Base-by-base conservation (phyloP, 169 alveolate species). In the Babesia divergens region DNA sequence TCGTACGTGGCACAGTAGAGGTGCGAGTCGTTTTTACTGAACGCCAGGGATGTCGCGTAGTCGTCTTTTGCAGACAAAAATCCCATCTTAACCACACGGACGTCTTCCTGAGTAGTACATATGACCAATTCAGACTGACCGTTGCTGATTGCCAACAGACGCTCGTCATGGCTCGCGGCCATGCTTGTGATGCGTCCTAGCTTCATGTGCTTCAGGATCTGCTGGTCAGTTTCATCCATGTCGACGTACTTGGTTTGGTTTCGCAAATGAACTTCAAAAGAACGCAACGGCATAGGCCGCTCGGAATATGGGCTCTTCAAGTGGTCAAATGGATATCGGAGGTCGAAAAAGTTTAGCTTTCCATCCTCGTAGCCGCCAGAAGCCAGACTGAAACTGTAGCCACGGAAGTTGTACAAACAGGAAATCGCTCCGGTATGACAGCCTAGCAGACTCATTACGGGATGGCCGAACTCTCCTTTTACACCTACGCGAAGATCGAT, bases 301-400 rank as follows among this genome's bases (percentile, higher is more conserved):
- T 66, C 67, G 24, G n/a, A 11, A 34, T 49, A 51, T 1, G 64
- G 58, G 44, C 65, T 66, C 40, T 31, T 66, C 18, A 51, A 46
- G 56, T 55, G 68, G 58, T 69, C 64, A 34, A 43, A 58, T 24
- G 82, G 82, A 29, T 16, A 69, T 6, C 82, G 58, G 14, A 69
- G 35, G 35, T 69, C 82, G 46, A 29, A 69, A 31, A 69, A 69
- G 42, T 58, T 53, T 32, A 69, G 37, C 20, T 56, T 46, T 0
- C 82, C 82, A 28, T 69, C 82, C 60, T 69, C 70, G 46, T 24
- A 69, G 38, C 72, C 82, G 7, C 77, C 65, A 20, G 77, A 53
- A 14, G 38, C 47, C 14, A 66, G 56, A 40, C 77, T 66, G 31
- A 66, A 66, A 32, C 49, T 51, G 50, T 24, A 53, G 7, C 66